Conservation (phyloP, 768 basidiomycete genomes). For the Dacryopinax spathularia region DNA sequence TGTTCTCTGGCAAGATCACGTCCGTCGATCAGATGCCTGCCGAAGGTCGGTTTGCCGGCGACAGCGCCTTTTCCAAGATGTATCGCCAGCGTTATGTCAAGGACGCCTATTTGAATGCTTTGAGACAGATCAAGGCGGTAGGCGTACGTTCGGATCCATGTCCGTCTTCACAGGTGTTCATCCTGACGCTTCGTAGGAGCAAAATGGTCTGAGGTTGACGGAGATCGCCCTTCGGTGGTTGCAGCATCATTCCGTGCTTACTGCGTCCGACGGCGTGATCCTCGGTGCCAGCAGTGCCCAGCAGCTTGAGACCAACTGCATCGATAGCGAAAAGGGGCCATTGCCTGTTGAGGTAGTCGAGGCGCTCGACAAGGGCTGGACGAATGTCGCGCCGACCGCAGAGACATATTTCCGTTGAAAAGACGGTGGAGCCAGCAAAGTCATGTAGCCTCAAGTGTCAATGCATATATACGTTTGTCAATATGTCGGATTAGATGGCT, state of each 20-base stretch:
- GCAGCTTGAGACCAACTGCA: slow-evolving; percentile 5
- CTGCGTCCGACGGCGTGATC: slow-evolving; percentile 7
- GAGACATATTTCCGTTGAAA: background rate
- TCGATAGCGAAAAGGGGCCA: slow-evolving; percentile 10
- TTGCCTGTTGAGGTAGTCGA: slow-evolving; percentile 10
- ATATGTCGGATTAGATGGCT: too few relatives aligned
- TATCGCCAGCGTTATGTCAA: slow-evolving; percentile 3
- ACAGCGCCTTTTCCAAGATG: background rate
- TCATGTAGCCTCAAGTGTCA: too few relatives aligned
- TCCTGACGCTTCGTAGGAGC: background rate
- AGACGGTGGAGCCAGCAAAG: background rate
- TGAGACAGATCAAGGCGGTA: background rate
- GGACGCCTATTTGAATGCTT: background rate
- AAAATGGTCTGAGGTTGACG: background rate
- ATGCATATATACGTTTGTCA: too few relatives aligned
- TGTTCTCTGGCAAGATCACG: background rate
- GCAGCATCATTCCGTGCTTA: slow-evolving; percentile 3
- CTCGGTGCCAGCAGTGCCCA: slow-evolving; percentile 9
- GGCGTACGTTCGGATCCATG: background rate
- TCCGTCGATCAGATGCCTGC: background rate
- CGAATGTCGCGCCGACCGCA: background rate
- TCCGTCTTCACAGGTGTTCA: background rate
- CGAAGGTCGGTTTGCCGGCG: background rate
- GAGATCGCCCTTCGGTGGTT: slow-evolving; percentile 1
- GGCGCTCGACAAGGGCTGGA: slow-evolving; percentile 12